These are phyloP conservation scores for Lepidium didymum DNA, from an alignment of 345 rosid genomes.

Conservation along the genomic window DNA sequence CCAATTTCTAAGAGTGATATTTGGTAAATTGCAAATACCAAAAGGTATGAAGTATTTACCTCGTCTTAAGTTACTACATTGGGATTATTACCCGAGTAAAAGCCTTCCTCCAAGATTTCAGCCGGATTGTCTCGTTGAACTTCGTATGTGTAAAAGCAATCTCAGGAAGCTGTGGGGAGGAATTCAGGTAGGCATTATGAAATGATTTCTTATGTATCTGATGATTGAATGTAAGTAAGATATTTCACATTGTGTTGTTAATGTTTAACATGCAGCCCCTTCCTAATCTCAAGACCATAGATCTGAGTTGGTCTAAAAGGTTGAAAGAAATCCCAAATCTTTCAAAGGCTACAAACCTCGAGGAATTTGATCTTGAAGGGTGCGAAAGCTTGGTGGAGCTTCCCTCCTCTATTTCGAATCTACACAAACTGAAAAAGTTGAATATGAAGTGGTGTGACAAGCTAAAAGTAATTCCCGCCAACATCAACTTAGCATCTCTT, in stretches of 20 bases:
- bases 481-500: not conserved
- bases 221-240: too few species aligned
- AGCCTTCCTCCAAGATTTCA: slow-evolving; percentile 6
- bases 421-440: not conserved
- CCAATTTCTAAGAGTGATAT: not conserved
- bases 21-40: not conserved
- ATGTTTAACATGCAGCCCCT: too few species aligned
- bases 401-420: not conserved
- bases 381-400: too few species aligned
- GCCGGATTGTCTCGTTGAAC: not conserved
- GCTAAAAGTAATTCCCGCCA: not conserved
- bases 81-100: slow-evolving; percentile 1
- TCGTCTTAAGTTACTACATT: not conserved
- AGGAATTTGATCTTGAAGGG: too few species aligned
- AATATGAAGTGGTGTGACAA: not conserved
- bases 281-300: too few species aligned
- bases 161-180: too few species aligned
- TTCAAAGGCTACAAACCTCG: too few species aligned
- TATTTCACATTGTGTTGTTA: too few species aligned
- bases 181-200: too few species aligned
- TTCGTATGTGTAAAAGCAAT: not conserved
- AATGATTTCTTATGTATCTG: too few species aligned
- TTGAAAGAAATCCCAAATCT: too few species aligned
- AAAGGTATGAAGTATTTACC: not conserved
- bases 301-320: too few species aligned